phyloP scores from a whole-genome alignment of 345 rosid genomes.

The Hibiscus syriacus region DNA sequence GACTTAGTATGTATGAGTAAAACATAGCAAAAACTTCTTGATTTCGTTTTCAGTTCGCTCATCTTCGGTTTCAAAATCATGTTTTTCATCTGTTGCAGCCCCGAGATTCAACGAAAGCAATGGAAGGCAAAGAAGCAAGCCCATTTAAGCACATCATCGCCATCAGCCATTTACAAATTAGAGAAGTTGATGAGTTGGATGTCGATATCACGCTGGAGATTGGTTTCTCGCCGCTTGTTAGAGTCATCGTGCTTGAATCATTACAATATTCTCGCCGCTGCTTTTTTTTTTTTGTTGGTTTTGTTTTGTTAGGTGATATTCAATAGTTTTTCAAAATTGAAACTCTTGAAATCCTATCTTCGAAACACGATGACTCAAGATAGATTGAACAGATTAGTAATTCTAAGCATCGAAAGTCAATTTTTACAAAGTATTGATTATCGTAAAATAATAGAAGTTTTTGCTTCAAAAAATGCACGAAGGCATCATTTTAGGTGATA shows the following conservation, averaged over 20 bases:
- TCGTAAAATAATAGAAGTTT: too few species aligned
- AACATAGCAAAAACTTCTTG: neutral
- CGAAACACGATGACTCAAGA: too few species aligned
- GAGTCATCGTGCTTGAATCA: constrained; percentile 16
- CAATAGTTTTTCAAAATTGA: too few species aligned
- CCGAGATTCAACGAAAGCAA: constrained; percentile 53
- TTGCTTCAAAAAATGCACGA: too few species aligned
- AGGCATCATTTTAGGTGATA: too few species aligned
- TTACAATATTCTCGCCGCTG: constrained; percentile 15
- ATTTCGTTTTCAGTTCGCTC: neutral
- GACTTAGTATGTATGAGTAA: constrained; percentile 48
- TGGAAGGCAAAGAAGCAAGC: constrained; percentile 52
- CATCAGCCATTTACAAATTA: constrained; percentile 8
- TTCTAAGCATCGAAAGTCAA: too few species aligned
- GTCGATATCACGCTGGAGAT: constrained; percentile 11
- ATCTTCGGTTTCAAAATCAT: neutral
- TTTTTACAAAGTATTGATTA: too few species aligned
- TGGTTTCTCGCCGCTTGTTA: constrained; percentile 19
- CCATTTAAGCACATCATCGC: constrained; percentile 21
- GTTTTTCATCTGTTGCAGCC: constrained; percentile 33
- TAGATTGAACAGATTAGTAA: too few species aligned
- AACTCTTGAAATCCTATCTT: too few species aligned
- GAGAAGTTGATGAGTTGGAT: constrained; percentile 17
- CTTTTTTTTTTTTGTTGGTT: constrained; percentile 4
- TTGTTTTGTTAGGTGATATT: constrained; percentile 27